Percentiles rank a stretch among this genome's conserved stretches.
Conservation (phyloP, 1,284 basidiomycete species). For the Rhodofomes roseus region DNA sequence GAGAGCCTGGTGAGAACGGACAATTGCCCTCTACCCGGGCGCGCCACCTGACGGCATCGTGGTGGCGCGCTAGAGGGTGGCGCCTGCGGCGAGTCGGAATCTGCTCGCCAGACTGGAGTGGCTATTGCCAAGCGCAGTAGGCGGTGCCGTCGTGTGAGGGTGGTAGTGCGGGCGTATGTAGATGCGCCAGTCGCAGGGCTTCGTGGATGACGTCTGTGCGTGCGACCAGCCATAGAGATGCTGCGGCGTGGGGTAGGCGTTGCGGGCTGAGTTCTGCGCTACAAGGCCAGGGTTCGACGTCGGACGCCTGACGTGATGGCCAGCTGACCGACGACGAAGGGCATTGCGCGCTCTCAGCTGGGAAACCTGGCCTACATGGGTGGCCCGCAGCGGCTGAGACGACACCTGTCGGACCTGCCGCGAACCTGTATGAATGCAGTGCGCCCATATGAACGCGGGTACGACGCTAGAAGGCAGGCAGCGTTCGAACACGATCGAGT, state of each 20-base stretch:
- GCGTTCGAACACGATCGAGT: not conserved
- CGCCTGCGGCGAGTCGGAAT: not conserved
- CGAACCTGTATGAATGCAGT: not conserved
- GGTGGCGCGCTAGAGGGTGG: not conserved
- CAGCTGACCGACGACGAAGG: not conserved
- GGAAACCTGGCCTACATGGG: not conserved
- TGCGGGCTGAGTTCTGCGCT: not conserved
- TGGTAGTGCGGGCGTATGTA: not conserved
- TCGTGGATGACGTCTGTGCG: not conserved
- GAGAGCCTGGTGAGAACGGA: not conserved
- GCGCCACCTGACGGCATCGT: slow-evolving; percentile 7
- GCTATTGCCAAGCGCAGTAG: not conserved
- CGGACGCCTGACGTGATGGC: not conserved
- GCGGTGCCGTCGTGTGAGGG: not conserved
- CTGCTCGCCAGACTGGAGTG: not conserved
- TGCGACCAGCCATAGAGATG: not conserved
- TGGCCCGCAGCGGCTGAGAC: not conserved
- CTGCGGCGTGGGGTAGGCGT: not conserved
- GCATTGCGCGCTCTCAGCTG: not conserved
- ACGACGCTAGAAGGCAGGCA: not conserved
- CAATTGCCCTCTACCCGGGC: slow-evolving; percentile 1
- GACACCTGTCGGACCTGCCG: not conserved
- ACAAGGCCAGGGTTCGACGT: not conserved
- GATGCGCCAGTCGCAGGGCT: not conserved
- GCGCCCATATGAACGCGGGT: not conserved